A percentile compares a stretch with the other conserved stretches of the same genome.
Conservation (phyloP, 1,284 basidiomycete genomes). For the Ustilago esculenta region DNA sequence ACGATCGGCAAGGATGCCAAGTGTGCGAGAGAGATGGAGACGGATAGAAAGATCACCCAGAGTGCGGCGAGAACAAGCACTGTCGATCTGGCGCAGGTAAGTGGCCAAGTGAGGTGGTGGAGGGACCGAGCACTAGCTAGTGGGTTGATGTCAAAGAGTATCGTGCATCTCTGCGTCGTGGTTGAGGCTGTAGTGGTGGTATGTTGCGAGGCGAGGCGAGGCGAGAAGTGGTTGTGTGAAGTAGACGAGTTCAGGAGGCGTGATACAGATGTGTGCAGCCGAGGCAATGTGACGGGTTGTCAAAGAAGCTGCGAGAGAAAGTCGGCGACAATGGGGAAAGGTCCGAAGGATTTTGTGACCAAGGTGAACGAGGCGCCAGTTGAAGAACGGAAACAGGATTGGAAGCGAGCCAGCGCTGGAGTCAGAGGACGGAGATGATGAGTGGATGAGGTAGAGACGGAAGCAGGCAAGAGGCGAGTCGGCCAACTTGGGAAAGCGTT, state of each 20-base stretch:
- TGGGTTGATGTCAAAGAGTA: conserved; percentile 3
- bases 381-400: background rate
- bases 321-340: background rate
- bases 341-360: background rate
- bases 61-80: too few species aligned
- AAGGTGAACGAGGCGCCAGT: background rate
- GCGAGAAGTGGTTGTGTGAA: too few species aligned
- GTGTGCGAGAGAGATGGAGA: too few species aligned
- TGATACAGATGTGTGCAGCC: too few species aligned
- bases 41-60: too few species aligned
- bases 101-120: too few species aligned
- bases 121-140: background rate
- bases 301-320: too few species aligned
- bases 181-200: background rate
- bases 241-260: too few species aligned
- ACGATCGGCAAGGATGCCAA: too few species aligned
- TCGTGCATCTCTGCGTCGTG: conserved; percentile 6
- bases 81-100: too few species aligned
- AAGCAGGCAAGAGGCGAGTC: background rate
- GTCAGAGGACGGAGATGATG: background rate
- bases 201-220: background rate
- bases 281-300: too few species aligned
- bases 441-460: background rate
- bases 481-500: too few species aligned
- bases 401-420: background rate